These are phyloP conservation scores for Cladophialophora exuberans DNA, from an alignment of 2,329 filamentous ascomycete species.

Conservation along the genomic window DNA sequence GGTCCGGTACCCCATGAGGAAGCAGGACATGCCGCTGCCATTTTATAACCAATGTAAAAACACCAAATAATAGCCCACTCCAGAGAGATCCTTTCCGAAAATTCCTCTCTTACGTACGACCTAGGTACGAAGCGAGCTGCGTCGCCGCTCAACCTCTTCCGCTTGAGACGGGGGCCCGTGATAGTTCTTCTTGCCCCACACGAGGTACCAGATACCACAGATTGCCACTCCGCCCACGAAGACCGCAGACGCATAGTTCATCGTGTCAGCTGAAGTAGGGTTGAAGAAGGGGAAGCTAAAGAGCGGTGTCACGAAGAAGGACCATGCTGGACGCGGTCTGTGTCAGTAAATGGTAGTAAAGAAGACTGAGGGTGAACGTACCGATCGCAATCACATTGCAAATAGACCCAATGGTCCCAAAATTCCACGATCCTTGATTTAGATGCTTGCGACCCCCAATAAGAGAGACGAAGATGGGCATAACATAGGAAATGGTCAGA, in stretches of 20 bases:
- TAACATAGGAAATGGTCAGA: conserved; percentile 59
- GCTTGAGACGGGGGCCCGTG: conserved; percentile 42
- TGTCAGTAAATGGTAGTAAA: not conserved
- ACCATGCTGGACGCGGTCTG: conserved; percentile 32
- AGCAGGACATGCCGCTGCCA: too few relatives aligned
- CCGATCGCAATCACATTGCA: conserved; percentile 68
- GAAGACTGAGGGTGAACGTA: conserved; percentile 60
- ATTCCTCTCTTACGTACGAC: too few relatives aligned
- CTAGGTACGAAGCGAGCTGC: too few relatives aligned
- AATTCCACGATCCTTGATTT: conserved; percentile 51
- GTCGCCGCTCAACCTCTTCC: conserved; percentile 18
- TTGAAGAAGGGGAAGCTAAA: conserved; percentile 59
- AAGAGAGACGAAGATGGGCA: conserved; percentile 58
- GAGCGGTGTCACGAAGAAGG: conserved; percentile 53
- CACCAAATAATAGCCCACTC: too few relatives aligned
- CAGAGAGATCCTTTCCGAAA: too few relatives aligned
- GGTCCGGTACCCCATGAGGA: too few relatives aligned
- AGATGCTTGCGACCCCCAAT: conserved; percentile 51
- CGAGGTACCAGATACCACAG: conserved; percentile 27
- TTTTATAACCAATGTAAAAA: too few relatives aligned
- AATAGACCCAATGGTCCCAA: conserved; percentile 63
- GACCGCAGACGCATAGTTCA: conserved; percentile 63
- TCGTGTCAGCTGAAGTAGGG: conserved; percentile 55
- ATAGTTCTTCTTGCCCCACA: conserved; percentile 29
- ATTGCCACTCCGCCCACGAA: conserved; percentile 56